Percentiles rank a stretch among this genome's conserved stretches.
phyloP scores from a whole-genome alignment of 257 asterid species.

The Salvia splendens region DNA sequence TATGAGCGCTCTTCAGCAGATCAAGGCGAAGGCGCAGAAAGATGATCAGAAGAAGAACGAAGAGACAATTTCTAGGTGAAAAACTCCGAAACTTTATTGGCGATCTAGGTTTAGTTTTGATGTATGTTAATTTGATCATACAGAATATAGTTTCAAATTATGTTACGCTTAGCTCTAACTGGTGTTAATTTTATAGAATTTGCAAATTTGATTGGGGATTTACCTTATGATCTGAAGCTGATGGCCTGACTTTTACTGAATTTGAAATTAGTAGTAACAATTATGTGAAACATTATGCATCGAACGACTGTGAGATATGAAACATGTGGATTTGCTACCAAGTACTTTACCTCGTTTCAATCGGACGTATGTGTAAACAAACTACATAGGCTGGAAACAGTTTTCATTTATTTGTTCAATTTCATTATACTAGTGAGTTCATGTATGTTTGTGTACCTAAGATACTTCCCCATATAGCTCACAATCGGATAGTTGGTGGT shows the following conservation, averaged over 20 bases:
- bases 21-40: slow-evolving; percentile 80
- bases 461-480: not conserved
- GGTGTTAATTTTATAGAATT: slow-evolving; percentile 16
- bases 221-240: slow-evolving; percentile 2
- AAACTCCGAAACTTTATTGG: slow-evolving; percentile 23
- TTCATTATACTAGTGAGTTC: slow-evolving; percentile 20
- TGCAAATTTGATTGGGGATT: slow-evolving; percentile 1
- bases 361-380: not conserved
- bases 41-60: slow-evolving; percentile 93
- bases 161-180: slow-evolving; percentile 5
- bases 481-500: not conserved
- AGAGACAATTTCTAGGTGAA: slow-evolving; percentile 85
- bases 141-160: slow-evolving; percentile 13
- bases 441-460: not conserved
- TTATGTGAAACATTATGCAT: not conserved
- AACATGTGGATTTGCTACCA: slow-evolving; percentile 5
- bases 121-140: slow-evolving; percentile 8
- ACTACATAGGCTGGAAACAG: not conserved
- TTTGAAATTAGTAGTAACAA: not conserved
- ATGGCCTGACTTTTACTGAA: not conserved
- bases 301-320: not conserved
- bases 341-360: slow-evolving; percentile 13
- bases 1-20: slow-evolving; percentile 85
- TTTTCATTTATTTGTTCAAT: not conserved
- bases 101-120: slow-evolving; percentile 11